Evolutionary conservation across 2,329 filamentous ascomycete genomes (phyloP).

Genomic region (Hypoxylon rubiginosum): DNA sequence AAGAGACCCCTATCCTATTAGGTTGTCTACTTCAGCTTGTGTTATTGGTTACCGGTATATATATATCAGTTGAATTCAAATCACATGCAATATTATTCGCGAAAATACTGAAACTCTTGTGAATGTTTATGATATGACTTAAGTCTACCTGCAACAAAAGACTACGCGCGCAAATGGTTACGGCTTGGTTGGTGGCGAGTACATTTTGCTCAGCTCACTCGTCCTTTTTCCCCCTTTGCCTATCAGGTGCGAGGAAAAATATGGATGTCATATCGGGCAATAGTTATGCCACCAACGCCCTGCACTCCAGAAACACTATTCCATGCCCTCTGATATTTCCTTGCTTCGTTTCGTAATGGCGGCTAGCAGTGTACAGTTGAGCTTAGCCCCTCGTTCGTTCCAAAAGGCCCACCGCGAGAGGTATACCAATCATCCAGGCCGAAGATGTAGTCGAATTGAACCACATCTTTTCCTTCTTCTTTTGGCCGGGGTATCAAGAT

Average conservation of each 20-base stretch:
- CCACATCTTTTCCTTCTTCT: not conserved
- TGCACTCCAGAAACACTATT: conserved; percentile 10
- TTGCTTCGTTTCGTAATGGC: conserved; percentile 5
- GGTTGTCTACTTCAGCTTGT: conserved; percentile 1
- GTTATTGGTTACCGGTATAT: not conserved
- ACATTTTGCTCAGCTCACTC: conserved; percentile 20
- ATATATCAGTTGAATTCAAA: not conserved
- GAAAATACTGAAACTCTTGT: conserved; percentile 25
- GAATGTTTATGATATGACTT: conserved; percentile 20
- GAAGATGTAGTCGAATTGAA: not conserved
- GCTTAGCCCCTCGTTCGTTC: not conserved
- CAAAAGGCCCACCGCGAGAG: conserved; percentile 9
- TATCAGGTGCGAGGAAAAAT: conserved; percentile 5
- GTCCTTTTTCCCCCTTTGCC: conserved; percentile 1
- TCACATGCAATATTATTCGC: not conserved
- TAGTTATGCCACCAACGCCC: conserved; percentile 2
- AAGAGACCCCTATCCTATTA: not conserved
- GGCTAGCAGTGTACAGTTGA: not conserved
- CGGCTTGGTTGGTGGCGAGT: not conserved
- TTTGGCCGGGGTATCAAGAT: not conserved
- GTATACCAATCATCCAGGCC: conserved; percentile 7
- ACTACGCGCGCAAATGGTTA: not conserved
- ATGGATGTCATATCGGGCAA: conserved; percentile 19
- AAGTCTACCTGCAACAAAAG: conserved; percentile 15
- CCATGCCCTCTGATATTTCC: conserved; percentile 6